Conservation (phyloP, 176 grass and related monocot species). For the Phyllostachys edulis region DNA sequence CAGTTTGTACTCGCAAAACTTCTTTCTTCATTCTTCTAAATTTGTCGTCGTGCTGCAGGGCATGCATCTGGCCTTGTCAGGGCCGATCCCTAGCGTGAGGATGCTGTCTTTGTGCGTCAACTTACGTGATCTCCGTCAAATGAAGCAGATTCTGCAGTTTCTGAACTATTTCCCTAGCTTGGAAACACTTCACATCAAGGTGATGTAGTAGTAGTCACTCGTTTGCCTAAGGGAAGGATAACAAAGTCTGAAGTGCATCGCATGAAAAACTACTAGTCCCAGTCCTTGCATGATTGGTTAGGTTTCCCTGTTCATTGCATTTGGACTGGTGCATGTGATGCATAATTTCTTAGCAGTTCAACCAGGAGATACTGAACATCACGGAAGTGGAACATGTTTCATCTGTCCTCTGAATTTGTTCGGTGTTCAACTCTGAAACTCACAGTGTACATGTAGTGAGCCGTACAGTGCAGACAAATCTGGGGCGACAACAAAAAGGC, state of each 20-base stretch:
- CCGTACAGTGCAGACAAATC: too few species aligned
- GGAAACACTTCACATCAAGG: conserved; percentile 15
- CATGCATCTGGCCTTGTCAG: not conserved
- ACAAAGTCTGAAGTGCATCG: not conserved
- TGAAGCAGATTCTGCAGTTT: not conserved
- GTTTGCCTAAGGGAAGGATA: not conserved
- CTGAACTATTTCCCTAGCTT: not conserved
- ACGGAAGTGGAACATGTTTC: too few species aligned
- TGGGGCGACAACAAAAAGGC: too few species aligned
- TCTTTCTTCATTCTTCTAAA: not conserved
- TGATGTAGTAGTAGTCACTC: not conserved
- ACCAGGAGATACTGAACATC: not conserved
- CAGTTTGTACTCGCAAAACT: not conserved
- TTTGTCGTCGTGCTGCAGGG: not conserved
- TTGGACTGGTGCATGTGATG: too few species aligned
- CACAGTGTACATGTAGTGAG: too few species aligned
- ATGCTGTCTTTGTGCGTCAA: not conserved
- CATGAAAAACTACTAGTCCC: not conserved
- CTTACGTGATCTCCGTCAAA: not conserved
- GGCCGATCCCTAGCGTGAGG: not conserved
- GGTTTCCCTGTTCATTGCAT: too few species aligned
- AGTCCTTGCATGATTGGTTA: too few species aligned
- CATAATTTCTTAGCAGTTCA: not conserved
- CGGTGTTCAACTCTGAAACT: too few species aligned
- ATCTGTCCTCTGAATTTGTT: too few species aligned